Evolutionary conservation across 495 filamentous ascomycete genomes (phyloP), one percentile per base, ranked within the genome.

Genomic region (Bombardia bombarda): DNA sequence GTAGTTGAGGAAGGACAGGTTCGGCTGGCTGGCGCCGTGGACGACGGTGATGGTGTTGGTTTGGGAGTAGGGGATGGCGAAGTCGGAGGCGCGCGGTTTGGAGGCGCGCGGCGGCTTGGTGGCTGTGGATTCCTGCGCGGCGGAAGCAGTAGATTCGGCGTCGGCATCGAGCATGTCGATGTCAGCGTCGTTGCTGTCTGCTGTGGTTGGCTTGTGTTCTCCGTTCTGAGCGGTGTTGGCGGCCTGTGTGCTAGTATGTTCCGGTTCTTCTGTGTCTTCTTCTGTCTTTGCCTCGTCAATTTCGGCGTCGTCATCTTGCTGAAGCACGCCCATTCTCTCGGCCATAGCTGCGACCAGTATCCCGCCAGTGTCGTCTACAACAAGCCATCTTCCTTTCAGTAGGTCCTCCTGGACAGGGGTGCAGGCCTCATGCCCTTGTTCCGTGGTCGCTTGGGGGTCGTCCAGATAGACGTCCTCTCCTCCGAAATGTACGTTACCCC

Each of bases 351-450:
- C 89, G 1, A 90, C 79, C 7, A 98, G 57, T 19, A 97, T 63
- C 0, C 92, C 92, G 7, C 86, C 84, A 0, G 87, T 92, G 40
- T 98, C 92, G 55, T 98, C 92, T 1, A 96, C 74, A 4, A 92
- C 79, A 1, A 95, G 73, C 77, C 90, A 98, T 40, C 87, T 74
- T 5, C 89, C 90, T 20, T 45, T 57, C 49, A 53, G 51, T 35
- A 34, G 38, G 24, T 53, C 55, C 17, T 44, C 46, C 20, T 51
- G 46, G 14, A 55, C 14, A 18, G 38, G 28, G 9, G 50, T 42
- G 3, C 44, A 37, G 0, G 56, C 55, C 31, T 61, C 58, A 8
- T 52, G 53, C 0, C 57, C 55, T 25, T 55, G 46, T 8, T 55
- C 55, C 5, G 39, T 38, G 13, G 43, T 51, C 35, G 49, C 53